A percentile compares a stretch with the other conserved stretches of the same genome.
Conservation (phyloP, 148 eudicot species). For the Rhododendron mucronatum region DNA sequence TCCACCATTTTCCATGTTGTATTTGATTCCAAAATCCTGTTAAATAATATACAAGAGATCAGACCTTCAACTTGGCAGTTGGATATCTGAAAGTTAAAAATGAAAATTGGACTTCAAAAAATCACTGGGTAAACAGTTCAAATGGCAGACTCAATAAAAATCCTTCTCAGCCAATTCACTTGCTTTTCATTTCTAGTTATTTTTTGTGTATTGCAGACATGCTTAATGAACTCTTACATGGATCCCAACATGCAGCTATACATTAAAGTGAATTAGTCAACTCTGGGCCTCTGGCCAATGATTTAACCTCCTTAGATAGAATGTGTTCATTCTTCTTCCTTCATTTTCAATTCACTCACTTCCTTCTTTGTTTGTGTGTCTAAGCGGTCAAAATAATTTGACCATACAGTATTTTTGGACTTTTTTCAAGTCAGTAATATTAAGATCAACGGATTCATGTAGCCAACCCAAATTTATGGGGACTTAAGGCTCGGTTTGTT, state of each 20-base stretch:
- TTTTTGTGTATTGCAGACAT: background rate
- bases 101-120: background rate
- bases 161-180: background rate
- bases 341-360: background rate
- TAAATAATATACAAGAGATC: slow-evolving; percentile 3
- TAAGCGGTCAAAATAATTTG: background rate
- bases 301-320: background rate
- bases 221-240: background rate
- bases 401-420: background rate
- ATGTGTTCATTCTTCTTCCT: background rate
- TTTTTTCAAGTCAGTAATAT: background rate
- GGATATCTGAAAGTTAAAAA: background rate
- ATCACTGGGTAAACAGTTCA: background rate
- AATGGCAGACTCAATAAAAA: background rate
- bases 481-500: background rate
- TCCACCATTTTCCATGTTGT: slow-evolving; percentile 99
- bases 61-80: background rate
- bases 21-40: slow-evolving; percentile 97
- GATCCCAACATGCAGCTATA: background rate
- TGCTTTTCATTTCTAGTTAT: background rate
- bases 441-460: background rate
- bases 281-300: background rate
- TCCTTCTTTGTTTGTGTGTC: background rate
- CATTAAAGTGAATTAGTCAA: background rate
- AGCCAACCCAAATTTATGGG: background rate